These are phyloP conservation scores for Dalbergia cultrata DNA, from an alignment of 306 rosid genomes.

Conservation along the genomic window DNA sequence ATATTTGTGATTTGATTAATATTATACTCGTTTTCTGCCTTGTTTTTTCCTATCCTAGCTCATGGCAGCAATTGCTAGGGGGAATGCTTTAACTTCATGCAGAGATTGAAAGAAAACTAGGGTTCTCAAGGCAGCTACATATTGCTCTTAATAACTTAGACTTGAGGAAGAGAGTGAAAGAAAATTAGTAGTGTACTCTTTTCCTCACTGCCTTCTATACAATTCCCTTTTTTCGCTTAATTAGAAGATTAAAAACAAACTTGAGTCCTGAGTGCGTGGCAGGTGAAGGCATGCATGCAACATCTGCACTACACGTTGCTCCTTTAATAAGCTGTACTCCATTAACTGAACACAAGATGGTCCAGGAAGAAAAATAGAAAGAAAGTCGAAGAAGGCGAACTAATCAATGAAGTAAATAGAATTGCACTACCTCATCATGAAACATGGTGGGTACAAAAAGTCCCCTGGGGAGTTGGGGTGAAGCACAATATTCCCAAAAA, in stretches of 20 bases:
- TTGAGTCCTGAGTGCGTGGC: slow-evolving; percentile 42
- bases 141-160: slow-evolving; percentile 21
- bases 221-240: background rate
- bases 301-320: slow-evolving; percentile 54
- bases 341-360: slow-evolving; percentile 48
- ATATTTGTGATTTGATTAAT: background rate
- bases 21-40: background rate
- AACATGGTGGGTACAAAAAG: slow-evolving; percentile 33
- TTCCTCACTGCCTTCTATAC: slow-evolving; percentile 8
- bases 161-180: slow-evolving; percentile 5
- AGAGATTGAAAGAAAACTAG: slow-evolving; percentile 38
- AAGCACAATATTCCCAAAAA: slow-evolving; percentile 42
- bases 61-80: slow-evolving; percentile 3
- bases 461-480: background rate
- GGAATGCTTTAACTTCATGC: slow-evolving; percentile 1
- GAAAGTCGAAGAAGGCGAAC: background rate
- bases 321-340: slow-evolving; percentile 58
- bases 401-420: slow-evolving; percentile 7
- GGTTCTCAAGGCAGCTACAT: background rate
- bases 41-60: background rate
- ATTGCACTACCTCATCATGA: slow-evolving; percentile 9
- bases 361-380: slow-evolving; percentile 46
- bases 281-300: slow-evolving; percentile 63
- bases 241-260: slow-evolving; percentile 43
- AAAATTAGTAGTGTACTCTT: slow-evolving; percentile 40